Conservation (phyloP, 345 rosid genomes). For the Salix purpurea region DNA sequence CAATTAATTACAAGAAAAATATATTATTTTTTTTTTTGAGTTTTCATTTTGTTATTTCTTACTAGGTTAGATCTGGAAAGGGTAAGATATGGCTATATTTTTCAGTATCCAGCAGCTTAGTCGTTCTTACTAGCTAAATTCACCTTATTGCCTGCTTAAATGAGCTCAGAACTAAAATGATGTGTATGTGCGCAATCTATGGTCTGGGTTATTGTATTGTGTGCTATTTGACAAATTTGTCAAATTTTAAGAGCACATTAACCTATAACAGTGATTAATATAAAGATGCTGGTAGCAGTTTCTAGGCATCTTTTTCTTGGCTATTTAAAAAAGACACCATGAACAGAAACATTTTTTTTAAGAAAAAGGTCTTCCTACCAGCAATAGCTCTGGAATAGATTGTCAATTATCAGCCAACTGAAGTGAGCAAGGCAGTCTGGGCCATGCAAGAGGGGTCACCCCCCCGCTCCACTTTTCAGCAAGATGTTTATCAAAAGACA, state of each 20-base stretch:
- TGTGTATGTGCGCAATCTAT: too few relatives aligned
- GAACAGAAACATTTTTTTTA: too few relatives aligned
- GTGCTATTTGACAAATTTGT: too few relatives aligned
- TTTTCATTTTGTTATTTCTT: neutral
- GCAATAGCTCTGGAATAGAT: neutral
- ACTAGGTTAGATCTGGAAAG: neutral
- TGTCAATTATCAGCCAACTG: neutral
- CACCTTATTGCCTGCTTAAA: neutral
- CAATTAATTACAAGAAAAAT: neutral
- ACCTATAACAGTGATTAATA: neutral
- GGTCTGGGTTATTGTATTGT: too few relatives aligned
- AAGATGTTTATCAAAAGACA: too few relatives aligned
- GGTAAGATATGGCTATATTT: neutral
- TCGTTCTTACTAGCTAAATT: neutral
- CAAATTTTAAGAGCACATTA: neutral
- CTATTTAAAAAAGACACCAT: neutral
- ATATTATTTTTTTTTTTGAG: too few relatives aligned
- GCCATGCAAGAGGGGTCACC: too few relatives aligned
- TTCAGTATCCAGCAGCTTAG: neutral
- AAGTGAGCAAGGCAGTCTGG: neutral
- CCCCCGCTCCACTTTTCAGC: too few relatives aligned
- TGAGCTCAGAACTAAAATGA: too few relatives aligned
- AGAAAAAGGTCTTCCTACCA: too few relatives aligned
- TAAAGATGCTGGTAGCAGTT: neutral
- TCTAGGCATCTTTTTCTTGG: neutral